Base-by-base conservation (phyloP, 176 grass and related monocot species). In the Luzula sylvatica region DNA sequence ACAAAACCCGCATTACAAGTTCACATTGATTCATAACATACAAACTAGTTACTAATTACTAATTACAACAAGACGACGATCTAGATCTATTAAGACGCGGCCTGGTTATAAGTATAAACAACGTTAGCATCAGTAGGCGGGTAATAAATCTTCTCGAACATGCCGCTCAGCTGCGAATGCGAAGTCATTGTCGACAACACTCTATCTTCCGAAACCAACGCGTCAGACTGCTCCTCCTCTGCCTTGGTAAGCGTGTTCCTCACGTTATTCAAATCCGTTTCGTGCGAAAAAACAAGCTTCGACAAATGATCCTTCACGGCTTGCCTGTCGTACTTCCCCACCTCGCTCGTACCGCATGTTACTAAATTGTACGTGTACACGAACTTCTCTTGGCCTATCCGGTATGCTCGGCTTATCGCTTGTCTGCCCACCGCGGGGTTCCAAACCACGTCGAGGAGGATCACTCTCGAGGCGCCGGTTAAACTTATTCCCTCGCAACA, bases 321-420 rank as follows among this genome's bases (percentile, higher is more conserved):
- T 71, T 94, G 87, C 48, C 78, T 83, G 15, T 83, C 83, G 49
- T 94, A 87, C 65, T 94, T 94, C 52, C 87, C 88, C 63, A 70
- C 75, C 83, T 94, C 88, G 26, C 79, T 77, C 55, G 83, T 94
- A 71, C 83, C 83, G 65, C 54, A 77, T 65, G 83, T 87, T 60
- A 94, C 81, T 50, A 94, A 78, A 64, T 87, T 87, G 70, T 95
- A 95, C 42, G 84, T 77, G 56, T 95, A 95, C 24, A 95, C 89
- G 50, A 75, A 74, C 70, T 88, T 95, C 49, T 74, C 46, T 72
- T 95, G 89, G 11, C 89, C 89, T 23, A 85, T 78, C 61, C 89
- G 79, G 59, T 70, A 95, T 17, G 89, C 89, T 63, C 83, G 73
- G 25, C 83, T 85, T 56, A 88, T 85, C 53, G 89, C 89, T 76